Conservation (phyloP, 768 basidiomycete species). For the Rhizopogon vesiculosus region DNA sequence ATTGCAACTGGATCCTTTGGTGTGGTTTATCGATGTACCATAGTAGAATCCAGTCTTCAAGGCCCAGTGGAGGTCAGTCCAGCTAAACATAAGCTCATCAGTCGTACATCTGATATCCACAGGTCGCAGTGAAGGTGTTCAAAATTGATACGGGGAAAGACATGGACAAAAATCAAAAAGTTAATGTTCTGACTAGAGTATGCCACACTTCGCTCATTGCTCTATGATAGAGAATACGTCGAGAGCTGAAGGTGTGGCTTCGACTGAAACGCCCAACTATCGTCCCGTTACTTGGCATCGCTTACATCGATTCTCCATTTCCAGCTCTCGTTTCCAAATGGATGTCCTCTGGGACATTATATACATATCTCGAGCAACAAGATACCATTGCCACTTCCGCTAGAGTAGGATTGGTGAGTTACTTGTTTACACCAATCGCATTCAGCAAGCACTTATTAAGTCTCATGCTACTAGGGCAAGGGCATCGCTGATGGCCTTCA, state of each 20-base stretch:
- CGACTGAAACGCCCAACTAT: conserved; percentile 12
- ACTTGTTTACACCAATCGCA: background rate
- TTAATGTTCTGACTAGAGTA: background rate
- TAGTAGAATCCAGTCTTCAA: background rate
- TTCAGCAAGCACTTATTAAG: background rate
- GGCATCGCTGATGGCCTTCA: conserved; percentile 10
- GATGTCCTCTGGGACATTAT: background rate
- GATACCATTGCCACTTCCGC: background rate
- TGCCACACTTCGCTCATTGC: no score
- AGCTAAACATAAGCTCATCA: background rate
- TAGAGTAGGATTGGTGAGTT: background rate
- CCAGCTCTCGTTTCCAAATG: background rate
- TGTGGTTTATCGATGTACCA: background rate
- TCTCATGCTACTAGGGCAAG: background rate
- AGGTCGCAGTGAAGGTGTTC: background rate
- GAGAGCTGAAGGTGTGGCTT: conserved; percentile 18
- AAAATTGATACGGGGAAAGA: background rate
- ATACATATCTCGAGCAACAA: background rate
- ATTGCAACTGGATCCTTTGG: background rate
- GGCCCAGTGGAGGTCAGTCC: background rate
- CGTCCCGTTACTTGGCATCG: conserved; percentile 12
- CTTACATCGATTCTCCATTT: background rate
- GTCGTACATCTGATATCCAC: background rate
- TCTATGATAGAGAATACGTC: conserved; percentile 10
- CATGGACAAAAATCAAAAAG: background rate